phyloP scores from a whole-genome alignment of 2,329 filamentous ascomycete genomes.

The Beauveria varroae region DNA sequence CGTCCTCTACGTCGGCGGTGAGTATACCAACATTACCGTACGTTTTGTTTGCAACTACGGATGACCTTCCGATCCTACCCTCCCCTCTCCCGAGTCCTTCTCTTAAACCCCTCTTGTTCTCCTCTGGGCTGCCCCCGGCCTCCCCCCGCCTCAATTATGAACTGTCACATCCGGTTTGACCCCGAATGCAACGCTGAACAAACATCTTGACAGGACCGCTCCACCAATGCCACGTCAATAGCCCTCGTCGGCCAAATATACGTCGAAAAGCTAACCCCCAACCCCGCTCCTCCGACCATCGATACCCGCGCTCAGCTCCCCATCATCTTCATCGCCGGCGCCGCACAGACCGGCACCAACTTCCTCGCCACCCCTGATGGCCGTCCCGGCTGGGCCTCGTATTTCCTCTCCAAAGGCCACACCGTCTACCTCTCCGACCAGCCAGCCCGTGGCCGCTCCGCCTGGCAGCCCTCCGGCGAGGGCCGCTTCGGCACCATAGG shows the following conservation, averaged over 20 bases:
- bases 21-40: constrained; percentile 17
- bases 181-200: not conserved
- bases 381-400: constrained; percentile 33
- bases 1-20: constrained; percentile 24
- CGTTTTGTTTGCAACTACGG: not conserved
- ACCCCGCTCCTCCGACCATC: constrained; percentile 7
- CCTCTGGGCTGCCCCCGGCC: too few species aligned
- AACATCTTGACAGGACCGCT: constrained; percentile 10
- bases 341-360: constrained; percentile 23
- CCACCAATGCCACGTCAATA: constrained; percentile 12
- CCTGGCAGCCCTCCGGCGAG: constrained; percentile 15
- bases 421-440: constrained; percentile 34
- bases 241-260: constrained; percentile 23
- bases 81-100: too few species aligned
- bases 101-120: too few species aligned
- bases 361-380: constrained; percentile 34
- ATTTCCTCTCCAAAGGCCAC: constrained; percentile 32
- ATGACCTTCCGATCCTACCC: too few species aligned
- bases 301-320: constrained; percentile 17
- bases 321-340: constrained; percentile 25
- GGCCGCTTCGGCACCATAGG: constrained; percentile 20
- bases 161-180: not conserved
- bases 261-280: constrained; percentile 25
- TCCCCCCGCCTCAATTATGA: too few species aligned
- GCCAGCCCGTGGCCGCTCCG: constrained; percentile 26